A percentile compares a stretch with the other conserved stretches of the same genome.
Evolutionary conservation across 371 early-diverging fungal species (phyloP).

Genomic region (Rhizopus stolonifer): DNA sequence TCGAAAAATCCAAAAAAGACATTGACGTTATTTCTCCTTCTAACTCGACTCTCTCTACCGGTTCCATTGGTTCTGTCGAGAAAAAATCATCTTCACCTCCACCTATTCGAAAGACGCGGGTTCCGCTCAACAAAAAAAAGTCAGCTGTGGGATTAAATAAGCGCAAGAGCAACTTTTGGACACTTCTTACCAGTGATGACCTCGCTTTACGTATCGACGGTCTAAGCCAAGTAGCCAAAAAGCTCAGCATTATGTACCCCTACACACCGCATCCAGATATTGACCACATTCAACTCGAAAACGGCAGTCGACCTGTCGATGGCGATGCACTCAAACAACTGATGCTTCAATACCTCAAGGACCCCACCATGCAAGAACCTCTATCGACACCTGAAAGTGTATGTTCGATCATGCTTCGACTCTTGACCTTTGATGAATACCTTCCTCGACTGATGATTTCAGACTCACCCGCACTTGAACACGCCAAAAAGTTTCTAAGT

Average conservation of each 20-base stretch:
- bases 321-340: slow-evolving; percentile 27
- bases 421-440: slow-evolving; percentile 42
- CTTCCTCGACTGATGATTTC: slow-evolving; percentile 34
- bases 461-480: slow-evolving; percentile 25
- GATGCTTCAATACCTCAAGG: slow-evolving; percentile 25
- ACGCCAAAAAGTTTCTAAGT: slow-evolving; percentile 28
- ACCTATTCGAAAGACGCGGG: slow-evolving; percentile 35
- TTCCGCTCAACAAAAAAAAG: slow-evolving; percentile 39
- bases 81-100: slow-evolving; percentile 9
- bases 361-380: slow-evolving; percentile 26
- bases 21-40: slow-evolving; percentile 31
- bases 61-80: slow-evolving; percentile 10
- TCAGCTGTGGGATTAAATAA: slow-evolving; percentile 26
- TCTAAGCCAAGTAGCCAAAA: slow-evolving; percentile 29
- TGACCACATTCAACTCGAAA: slow-evolving; percentile 30
- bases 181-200: slow-evolving; percentile 37
- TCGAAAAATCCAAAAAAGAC: slow-evolving; percentile 40
- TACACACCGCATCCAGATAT: slow-evolving; percentile 17
- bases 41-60: slow-evolving; percentile 30
- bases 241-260: slow-evolving; percentile 22
- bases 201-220: slow-evolving; percentile 27
- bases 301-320: slow-evolving; percentile 23
- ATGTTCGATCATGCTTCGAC: slow-evolving; percentile 31
- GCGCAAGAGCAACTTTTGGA: slow-evolving; percentile 27
- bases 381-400: slow-evolving; percentile 37